A percentile compares a stretch with the other conserved stretches of the same genome.
These are phyloP conservation scores for Penicillium vulpinum DNA, from an alignment of 2,329 filamentous ascomycete genomes.

Conservation along the genomic window DNA sequence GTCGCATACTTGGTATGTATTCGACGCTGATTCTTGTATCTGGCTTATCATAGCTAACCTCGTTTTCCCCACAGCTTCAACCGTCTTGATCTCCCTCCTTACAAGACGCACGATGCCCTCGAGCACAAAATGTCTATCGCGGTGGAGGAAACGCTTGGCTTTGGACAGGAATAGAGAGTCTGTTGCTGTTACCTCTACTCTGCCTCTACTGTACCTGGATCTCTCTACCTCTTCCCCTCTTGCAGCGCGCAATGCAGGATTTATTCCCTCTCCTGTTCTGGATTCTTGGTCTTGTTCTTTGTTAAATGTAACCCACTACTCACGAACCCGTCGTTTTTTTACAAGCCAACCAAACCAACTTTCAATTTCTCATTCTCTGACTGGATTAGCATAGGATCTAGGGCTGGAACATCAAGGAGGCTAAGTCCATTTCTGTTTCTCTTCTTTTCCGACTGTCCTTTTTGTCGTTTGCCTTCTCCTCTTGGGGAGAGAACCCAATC, in stretches of 20 bases:
- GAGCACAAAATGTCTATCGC: constrained; percentile 92
- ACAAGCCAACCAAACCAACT: constrained; percentile 2
- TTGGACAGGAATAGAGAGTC: constrained; percentile 81
- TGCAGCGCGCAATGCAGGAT: constrained; percentile 6
- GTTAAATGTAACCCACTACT: constrained; percentile 13
- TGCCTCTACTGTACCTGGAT: constrained; percentile 9
- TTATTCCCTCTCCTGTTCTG: constrained; percentile 11
- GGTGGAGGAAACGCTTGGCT: constrained; percentile 97
- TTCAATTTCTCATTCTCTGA: background rate
- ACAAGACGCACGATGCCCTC: constrained; percentile 82
- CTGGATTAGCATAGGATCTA: background rate
- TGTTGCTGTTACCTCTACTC: constrained; percentile 3
- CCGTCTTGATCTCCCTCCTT: constrained; percentile 88
- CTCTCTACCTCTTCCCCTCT: background rate
- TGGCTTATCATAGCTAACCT: constrained; percentile 21
- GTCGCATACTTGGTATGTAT: constrained; percentile 89
- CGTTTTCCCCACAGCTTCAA: constrained; percentile 71
- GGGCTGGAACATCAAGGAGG: background rate
- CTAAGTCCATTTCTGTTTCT: background rate
- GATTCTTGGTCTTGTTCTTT: constrained; percentile 10
- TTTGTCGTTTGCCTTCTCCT: background rate
- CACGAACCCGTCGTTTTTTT: constrained; percentile 5
- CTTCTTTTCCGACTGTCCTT: background rate
- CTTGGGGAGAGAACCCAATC: background rate
- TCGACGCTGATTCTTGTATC: background rate